Evolutionary conservation across 2,329 filamentous ascomycete genomes (phyloP), one percentile per base, ranked within the genome.

Genomic region (Stylonectria norvegica): DNA sequence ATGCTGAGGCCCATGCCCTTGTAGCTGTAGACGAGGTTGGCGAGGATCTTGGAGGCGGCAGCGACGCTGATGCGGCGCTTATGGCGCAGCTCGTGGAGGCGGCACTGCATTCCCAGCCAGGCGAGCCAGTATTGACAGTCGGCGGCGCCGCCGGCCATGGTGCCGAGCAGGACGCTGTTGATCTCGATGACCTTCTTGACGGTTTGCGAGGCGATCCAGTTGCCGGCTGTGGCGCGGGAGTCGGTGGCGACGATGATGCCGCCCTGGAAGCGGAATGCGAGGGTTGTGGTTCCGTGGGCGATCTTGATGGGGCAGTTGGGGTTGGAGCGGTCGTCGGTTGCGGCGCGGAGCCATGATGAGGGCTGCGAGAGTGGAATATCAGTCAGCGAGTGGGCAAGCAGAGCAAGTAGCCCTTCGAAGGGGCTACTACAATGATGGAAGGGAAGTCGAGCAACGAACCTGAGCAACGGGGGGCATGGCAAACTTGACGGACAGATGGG

Each of bases 131-230:
- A 97, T 81, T 97, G 93, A 71, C 93, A 98, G 72, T 98, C 93
- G 68, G 93, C 93, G 62, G 93, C 93, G 71, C 93, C 93, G 68
- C 93, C 93, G 49, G 93, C 93, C 91, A 98, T 95, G 56, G 93
- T 98, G 52, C 93, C 93, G 60, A 98, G 72, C 69, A 98, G 78
- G 68, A 85, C 86, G 69, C 78, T 88, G 75, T 95, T 95, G 76
- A 95, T 95, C 78, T 95, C 89, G 63, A 98, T 97, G 56, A 98
- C 93, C 79, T 98, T 98, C 83, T 98, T 98, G 63, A 98, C 93
- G 38, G 93, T 98, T 78, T 98, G 93, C 71, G 88, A 95, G 53
- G 93, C 93, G 70, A 98, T 98, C 93, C 93, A 98, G 79, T 93
- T 94, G 61, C 93, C 93, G 20, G 93, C 91, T 34, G 93, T 95